Percentiles rank a stretch among this genome's conserved stretches.
Conservation (phyloP, 2,329 filamentous ascomycete species). For the Penicillium brasilianum region DNA sequence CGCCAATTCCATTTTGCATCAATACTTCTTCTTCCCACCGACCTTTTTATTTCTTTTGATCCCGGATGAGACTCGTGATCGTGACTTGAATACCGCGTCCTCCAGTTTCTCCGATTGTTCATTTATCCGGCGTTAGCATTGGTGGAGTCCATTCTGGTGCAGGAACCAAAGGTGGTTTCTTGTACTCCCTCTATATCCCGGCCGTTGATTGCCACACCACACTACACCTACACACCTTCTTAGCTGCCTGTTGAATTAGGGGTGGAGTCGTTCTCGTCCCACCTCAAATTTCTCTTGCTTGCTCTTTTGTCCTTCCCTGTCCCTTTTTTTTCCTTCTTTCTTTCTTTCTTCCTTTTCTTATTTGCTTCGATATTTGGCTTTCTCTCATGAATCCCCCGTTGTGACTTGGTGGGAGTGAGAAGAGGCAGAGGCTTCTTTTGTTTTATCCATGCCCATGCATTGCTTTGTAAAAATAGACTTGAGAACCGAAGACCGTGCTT, state of each 20-base stretch:
- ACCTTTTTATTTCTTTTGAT: constrained; percentile 20
- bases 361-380: constrained; percentile 17
- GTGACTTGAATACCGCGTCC: constrained; percentile 30
- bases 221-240: background rate
- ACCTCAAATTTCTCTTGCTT: constrained; percentile 8
- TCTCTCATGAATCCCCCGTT: constrained; percentile 18
- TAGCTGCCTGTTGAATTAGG: background rate
- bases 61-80: constrained; percentile 30
- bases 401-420: constrained; percentile 13
- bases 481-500: constrained; percentile 30
- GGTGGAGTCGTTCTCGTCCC: background rate
- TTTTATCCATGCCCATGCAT: constrained; percentile 32
- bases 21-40: constrained; percentile 11
- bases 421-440: constrained; percentile 11
- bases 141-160: constrained; percentile 42
- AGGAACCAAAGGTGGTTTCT: constrained; percentile 38
- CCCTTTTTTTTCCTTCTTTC: too few species aligned
- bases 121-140: constrained; percentile 46
- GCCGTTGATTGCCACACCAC: constrained; percentile 11
- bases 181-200: constrained; percentile 35
- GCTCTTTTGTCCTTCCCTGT: constrained; percentile 21
- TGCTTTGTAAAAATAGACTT: constrained; percentile 47
- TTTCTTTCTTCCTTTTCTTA: constrained; percentile 15
- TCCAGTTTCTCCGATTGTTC: constrained; percentile 37
- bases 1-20: constrained; percentile 5